phyloP scores from a whole-genome alignment of 805 yeast species.

The Tetrapisispora namnaoensis region DNA sequence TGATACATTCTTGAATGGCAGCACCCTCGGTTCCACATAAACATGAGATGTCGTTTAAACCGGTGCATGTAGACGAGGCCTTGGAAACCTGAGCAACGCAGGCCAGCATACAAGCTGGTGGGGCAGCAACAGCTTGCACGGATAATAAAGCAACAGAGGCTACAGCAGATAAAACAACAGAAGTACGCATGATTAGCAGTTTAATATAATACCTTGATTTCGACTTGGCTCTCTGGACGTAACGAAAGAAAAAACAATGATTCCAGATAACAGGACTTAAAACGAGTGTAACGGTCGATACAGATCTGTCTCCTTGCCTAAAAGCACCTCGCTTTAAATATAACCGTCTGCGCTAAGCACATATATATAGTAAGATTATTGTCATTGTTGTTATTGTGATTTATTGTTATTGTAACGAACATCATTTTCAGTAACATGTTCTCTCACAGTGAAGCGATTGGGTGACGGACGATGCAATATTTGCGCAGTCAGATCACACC shows the following conservation, averaged over 20 bases:
- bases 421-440: background rate
- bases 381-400: background rate
- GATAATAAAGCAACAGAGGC: constrained; percentile 21
- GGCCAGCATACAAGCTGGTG: constrained; percentile 88
- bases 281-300: background rate
- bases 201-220: background rate
- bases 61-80: constrained; percentile 41
- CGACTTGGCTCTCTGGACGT: background rate
- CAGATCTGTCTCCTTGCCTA: no score
- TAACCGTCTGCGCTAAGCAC: no score
- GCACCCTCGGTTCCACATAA: constrained; percentile 50
- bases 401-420: background rate
- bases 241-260: no score
- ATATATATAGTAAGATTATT: no score
- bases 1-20: constrained; percentile 53
- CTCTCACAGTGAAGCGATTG: background rate
- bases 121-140: constrained; percentile 48
- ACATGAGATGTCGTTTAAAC: constrained; percentile 58
- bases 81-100: constrained; percentile 69
- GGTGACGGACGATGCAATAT: no score
- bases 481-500: background rate
- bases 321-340: no score
- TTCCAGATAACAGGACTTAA: no score
- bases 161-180: constrained; percentile 20
- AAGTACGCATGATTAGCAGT: constrained; percentile 17